Conservation (phyloP, 2,329 filamentous ascomycete genomes). For the Pseudogymnoascus sp. region DNA sequence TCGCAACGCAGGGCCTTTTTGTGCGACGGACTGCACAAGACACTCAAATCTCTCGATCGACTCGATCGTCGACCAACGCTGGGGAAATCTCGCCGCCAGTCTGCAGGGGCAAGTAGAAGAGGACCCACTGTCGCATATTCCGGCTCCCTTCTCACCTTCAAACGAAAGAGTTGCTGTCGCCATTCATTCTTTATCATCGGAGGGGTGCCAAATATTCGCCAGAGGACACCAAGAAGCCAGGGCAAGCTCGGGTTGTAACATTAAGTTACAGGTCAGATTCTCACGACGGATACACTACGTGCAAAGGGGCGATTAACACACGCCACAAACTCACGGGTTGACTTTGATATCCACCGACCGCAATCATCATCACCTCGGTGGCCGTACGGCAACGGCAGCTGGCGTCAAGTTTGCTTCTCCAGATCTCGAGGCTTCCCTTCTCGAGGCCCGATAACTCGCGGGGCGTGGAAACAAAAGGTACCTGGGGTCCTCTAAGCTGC, state of each 20-base stretch:
- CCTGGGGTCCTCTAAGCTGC: not conserved
- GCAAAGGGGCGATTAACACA: not conserved
- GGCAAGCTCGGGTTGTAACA: not conserved
- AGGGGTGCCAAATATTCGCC: not conserved
- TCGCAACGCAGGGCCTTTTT: constrained; percentile 1
- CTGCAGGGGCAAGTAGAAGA: not conserved
- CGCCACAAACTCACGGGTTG: not conserved
- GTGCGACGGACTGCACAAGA: not conserved
- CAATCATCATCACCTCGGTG: not conserved
- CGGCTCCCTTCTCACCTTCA: not conserved
- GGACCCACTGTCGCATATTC: not conserved
- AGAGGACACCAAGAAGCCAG: not conserved
- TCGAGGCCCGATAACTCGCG: not conserved
- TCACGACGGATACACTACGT: constrained; percentile 1
- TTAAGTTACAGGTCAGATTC: constrained; percentile 4
- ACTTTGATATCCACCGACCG: not conserved
- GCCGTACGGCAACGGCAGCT: not conserved
- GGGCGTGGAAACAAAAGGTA: not conserved
- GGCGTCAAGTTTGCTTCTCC: constrained; percentile 7
- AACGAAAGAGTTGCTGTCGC: not conserved
- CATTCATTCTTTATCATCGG: not conserved
- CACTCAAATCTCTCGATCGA: constrained; percentile 6
- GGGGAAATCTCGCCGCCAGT: not conserved
- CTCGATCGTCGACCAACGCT: not conserved
- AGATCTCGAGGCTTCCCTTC: not conserved